Conservation (phyloP, 345 rosid species). For the Populus tremula region DNA sequence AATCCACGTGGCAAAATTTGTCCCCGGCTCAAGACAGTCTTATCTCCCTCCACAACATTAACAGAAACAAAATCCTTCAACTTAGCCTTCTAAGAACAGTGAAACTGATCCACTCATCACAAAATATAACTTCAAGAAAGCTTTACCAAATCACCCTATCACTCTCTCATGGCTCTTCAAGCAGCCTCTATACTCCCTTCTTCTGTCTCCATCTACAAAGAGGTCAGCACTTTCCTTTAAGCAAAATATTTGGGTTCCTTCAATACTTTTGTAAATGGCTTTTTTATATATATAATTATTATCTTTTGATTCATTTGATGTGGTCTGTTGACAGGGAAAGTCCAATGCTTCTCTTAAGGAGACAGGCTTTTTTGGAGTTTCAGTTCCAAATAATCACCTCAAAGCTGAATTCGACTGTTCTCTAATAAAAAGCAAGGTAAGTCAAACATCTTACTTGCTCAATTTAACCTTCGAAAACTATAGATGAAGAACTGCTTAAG, state of each 20-base stretch:
- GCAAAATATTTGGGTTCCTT: not conserved
- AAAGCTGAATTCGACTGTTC: constrained; percentile 49
- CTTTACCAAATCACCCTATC: not conserved
- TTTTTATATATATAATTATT: not conserved
- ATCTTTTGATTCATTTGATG: not conserved
- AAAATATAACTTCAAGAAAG: not conserved
- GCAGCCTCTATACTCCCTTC: constrained; percentile 71
- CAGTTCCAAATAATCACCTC: constrained; percentile 42
- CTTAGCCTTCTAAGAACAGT: not conserved
- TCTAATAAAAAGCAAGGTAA: constrained; percentile 55
- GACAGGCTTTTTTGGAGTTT: constrained; percentile 60
- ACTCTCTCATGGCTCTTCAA: constrained; percentile 55
- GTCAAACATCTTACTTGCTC: not conserved
- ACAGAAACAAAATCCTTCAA: not conserved
- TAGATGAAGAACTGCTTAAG: not conserved
- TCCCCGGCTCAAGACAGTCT: not conserved
- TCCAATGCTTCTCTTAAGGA: constrained; percentile 52
- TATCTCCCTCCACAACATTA: not conserved
- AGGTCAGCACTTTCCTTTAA: constrained; percentile 35
- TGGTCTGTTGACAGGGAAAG: constrained; percentile 50
- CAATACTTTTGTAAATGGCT: not conserved
- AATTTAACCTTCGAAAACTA: not conserved
- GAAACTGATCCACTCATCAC: not conserved
- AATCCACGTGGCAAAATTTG: constrained; percentile 14
- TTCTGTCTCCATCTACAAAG: constrained; percentile 44